Evolutionary conservation across 1,284 basidiomycete genomes (phyloP), one percentile per base, ranked within the genome.

Genomic region (Inonotus obliquus): DNA sequence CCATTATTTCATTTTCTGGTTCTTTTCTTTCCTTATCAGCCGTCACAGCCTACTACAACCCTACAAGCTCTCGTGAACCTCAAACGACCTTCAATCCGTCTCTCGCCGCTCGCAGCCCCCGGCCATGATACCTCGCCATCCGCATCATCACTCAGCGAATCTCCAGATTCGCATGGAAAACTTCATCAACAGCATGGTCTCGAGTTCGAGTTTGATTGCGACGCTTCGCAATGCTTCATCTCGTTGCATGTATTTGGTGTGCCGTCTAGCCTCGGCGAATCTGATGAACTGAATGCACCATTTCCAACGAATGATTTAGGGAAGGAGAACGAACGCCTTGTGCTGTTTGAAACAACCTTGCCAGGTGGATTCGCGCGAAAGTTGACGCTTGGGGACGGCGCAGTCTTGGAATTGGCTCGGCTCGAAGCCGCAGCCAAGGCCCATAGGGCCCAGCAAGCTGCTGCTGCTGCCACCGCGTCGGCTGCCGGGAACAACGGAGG

Each of bases 31-130:
- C 27, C 47, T 35, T 41, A n/a, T 6, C 64, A 92, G 89, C 74
- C 83, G 14, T 81, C 86, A 9, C 89, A 93, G 68, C 85, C 92
- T 0, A 95, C 93, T 0, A 96, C 93, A 0, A 95, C 92, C 1
- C 79, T 96, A 0, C 93, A 96, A 75, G 93, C 93, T 0, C 81
- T 94, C 35, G 93, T 96, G 65, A 95, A 95, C 69, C 84, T 96
- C 68, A 95, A 95, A 72, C 84, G 93, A 7, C 94, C 93, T 0
- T 87, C 91, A 1, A 78, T 86, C 59, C 87, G 81, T 51, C 82
- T 85, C 49, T 90, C 82, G 38, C 92, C 85, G n/a, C 79, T 86
- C 52, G 75, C 79, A 10, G 69, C 76, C 19, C 73, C 80, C 0
- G 72, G 74, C 4, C 77, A 80, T 52, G 77, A 77, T 63, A 69